Evolutionary conservation across 2,329 filamentous ascomycete species (phyloP), one percentile per base, ranked within the genome.

Genomic region (Helotiales sp.): DNA sequence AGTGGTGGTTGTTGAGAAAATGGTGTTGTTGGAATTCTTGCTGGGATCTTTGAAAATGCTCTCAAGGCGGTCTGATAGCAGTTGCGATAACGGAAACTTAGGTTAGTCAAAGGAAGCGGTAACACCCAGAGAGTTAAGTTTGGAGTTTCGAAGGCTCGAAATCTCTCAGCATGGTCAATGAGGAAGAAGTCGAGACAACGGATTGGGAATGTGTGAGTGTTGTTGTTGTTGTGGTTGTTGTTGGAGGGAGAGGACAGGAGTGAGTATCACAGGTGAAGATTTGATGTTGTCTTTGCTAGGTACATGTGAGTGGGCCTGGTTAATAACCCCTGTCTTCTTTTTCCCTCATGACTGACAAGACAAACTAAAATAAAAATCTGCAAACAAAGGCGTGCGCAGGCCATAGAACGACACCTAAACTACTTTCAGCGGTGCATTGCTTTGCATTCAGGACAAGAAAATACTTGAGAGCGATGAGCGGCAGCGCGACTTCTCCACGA

Each of bases 111-210:
- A 49, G 26, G 34, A 24, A 17, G 26, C 10, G 26, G 20, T 61
- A 55, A 45, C 49, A 50, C 43, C 43, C 30, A 58, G 32, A 32
- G 40, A 37, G 43, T 73, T 73, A 75, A 30, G 66, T 68, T 65
- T 75, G 73, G 15, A 74, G 65, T 64, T 75, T 75, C 20, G 68
- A 71, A 40, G 73, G 73, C 69, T 75, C 73, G 61, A 75, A 75
- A 57, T 72, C 73, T 70, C 73, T 70, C 60, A 75, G 70, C 73
- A 75, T 75, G 59, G 71, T 75, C 68, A 61, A 70, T 55, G 69
- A 65, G 49, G 64, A 64, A 43, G 43, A 62, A 40, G 54, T 34
- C 55, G 57, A 64, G 49, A 28, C 43, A 50, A 43, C 20, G n/a
- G n/a, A 58, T 40, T 37, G 54, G 20, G 50, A 55, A 34, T 58